Percentiles rank a stretch among this genome's conserved stretches.
phyloP scores from a whole-genome alignment of 805 yeast genomes.

The Lipomyces orientalis region DNA sequence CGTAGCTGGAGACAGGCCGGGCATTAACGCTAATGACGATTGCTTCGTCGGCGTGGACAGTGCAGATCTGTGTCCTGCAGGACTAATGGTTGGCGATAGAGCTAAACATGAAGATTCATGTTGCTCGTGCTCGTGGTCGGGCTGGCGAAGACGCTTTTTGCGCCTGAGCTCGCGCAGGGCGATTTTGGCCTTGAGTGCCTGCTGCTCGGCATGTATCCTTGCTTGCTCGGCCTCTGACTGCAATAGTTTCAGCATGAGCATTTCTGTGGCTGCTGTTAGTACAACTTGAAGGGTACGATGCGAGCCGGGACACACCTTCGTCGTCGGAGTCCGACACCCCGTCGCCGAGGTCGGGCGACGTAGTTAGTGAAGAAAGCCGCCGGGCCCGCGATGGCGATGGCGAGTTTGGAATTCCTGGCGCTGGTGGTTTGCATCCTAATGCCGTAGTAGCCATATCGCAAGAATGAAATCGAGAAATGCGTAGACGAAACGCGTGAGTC shows the following conservation, averaged over 20 bases:
- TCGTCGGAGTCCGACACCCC: background rate
- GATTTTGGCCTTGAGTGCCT: slow-evolving; percentile 24
- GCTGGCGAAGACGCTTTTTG: background rate
- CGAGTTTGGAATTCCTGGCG: background rate
- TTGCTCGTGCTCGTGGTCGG: background rate
- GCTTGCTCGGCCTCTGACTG: slow-evolving; percentile 16
- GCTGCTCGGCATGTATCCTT: slow-evolving; percentile 19
- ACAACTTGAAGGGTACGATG: background rate
- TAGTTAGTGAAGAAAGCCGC: background rate
- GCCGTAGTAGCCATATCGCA: background rate
- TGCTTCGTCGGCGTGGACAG: background rate
- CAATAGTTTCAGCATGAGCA: slow-evolving; percentile 4
- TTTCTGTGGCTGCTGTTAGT: background rate
- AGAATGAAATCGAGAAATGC: background rate
- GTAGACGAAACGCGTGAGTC: too few relatives aligned
- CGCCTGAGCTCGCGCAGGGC: slow-evolving; percentile 13
- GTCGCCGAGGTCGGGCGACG: background rate
- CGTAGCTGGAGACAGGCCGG: background rate
- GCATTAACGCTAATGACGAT: background rate
- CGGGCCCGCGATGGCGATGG: background rate
- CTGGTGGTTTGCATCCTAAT: background rate
- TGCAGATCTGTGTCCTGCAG: background rate
- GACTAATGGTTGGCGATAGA: too few relatives aligned
- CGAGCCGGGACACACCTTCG: background rate
- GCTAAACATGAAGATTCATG: too few relatives aligned